These are phyloP conservation scores for Echites panduratus DNA, from an alignment of 257 asterid genomes.

Conservation along the genomic window DNA sequence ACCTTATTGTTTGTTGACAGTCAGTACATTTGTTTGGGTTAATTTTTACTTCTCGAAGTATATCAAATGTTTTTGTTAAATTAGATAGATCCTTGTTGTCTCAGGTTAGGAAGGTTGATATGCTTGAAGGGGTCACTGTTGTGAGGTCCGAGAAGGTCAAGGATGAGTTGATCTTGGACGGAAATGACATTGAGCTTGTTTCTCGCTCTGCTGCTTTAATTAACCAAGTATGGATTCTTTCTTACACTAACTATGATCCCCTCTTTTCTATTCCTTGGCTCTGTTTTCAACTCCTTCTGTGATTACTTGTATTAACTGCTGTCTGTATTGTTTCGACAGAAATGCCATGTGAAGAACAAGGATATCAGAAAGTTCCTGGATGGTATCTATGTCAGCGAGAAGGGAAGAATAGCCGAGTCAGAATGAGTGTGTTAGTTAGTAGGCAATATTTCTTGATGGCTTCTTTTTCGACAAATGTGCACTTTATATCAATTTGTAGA, in stretches of 20 bases:
- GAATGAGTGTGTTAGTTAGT: constrained; percentile 25
- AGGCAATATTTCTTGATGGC: constrained; percentile 5
- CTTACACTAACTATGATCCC: too few relatives aligned
- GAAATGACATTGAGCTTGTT: constrained; percentile 75
- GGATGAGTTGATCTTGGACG: constrained; percentile 74
- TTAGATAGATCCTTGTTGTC: background rate
- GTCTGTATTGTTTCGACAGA: constrained; percentile 29
- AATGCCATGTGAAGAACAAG: constrained; percentile 87
- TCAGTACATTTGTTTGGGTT: background rate
- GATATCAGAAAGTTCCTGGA: constrained; percentile 81
- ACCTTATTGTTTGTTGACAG: too few relatives aligned
- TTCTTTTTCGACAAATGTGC: constrained; percentile 13
- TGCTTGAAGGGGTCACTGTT: constrained; percentile 73
- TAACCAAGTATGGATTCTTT: constrained; percentile 41
- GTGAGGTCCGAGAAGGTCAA: constrained; percentile 84
- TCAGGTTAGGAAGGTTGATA: constrained; percentile 81
- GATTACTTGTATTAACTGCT: background rate
- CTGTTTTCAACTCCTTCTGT: background rate
- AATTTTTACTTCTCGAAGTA: background rate
- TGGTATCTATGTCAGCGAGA: constrained; percentile 83
- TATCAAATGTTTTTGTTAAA: background rate
- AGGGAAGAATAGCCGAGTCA: constrained; percentile 58
- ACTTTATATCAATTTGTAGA: constrained; percentile 16
- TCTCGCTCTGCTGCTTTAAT: constrained; percentile 72
- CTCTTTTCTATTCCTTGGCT: too few relatives aligned